Conservation (phyloP, 306 rosid species). For the Cyclanthera cordifolia region DNA sequence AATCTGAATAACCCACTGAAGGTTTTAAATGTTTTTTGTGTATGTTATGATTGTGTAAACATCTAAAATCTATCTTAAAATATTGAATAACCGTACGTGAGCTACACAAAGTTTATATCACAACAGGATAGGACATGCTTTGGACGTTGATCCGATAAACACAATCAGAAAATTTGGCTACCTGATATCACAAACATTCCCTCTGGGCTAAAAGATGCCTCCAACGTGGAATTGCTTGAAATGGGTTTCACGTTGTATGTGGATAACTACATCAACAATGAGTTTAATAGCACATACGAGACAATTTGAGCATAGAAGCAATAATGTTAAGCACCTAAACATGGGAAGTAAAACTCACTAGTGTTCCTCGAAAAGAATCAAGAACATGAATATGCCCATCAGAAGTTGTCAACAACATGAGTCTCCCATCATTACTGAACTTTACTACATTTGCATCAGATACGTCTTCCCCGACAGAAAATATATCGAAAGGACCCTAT, state of each 20-base stretch:
- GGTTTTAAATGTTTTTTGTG: no score
- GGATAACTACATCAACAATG: constrained; percentile 40
- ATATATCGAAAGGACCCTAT: constrained; percentile 88
- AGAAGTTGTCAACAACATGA: constrained; percentile 70
- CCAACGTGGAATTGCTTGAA: constrained; percentile 65
- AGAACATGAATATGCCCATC: constrained; percentile 86
- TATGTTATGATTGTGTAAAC: background rate
- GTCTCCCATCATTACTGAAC: constrained; percentile 90
- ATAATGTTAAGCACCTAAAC: constrained; percentile 2
- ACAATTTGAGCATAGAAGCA: constrained; percentile 10
- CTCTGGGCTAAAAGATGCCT: constrained; percentile 95
- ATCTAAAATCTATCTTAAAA: background rate
- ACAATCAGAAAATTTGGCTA: constrained; percentile 17
- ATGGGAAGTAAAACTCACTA: constrained; percentile 37
- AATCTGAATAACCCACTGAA: no score
- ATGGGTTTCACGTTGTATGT: constrained; percentile 69
- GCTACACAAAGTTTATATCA: background rate
- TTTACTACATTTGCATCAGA: constrained; percentile 93
- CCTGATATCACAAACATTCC: constrained; percentile 93
- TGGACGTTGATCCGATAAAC: background rate
- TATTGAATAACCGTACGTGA: background rate
- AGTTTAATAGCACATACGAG: constrained; percentile 10
- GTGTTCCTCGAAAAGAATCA: constrained; percentile 89
- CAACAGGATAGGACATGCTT: background rate
- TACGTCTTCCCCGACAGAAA: constrained; percentile 75